A percentile compares a stretch with the other conserved stretches of the same genome.
Evolutionary conservation across 148 eudicot species (phyloP).

Genomic region (Euryodendron excelsum): DNA sequence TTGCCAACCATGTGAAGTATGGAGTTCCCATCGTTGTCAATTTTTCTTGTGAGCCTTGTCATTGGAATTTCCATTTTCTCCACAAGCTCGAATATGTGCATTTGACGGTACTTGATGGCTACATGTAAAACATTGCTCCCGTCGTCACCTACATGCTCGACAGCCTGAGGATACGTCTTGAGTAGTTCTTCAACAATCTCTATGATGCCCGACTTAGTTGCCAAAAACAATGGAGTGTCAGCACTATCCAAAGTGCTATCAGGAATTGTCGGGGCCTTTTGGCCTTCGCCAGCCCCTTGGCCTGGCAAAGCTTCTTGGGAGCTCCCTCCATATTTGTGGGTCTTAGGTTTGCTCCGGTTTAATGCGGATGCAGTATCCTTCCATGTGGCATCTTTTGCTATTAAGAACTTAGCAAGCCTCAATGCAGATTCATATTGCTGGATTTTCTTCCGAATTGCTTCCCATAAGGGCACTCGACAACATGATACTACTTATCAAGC

Average conservation of each 20-base stretch:
- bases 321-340: neutral
- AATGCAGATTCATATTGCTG: neutral
- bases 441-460: neutral
- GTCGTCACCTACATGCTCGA: neutral
- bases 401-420: neutral
- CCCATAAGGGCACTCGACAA: neutral
- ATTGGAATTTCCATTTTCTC: neutral
- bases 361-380: neutral
- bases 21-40: neutral
- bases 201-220: neutral
- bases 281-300: neutral
- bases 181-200: conserved; percentile 5
- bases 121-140: conserved; percentile 5
- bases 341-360: neutral
- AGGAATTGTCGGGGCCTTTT: neutral
- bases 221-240: neutral
- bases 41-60: neutral
- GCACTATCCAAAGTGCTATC: neutral
- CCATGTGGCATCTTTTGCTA: neutral
- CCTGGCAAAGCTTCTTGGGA: neutral
- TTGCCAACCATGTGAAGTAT: neutral
- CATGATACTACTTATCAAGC: neutral
- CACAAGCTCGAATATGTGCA: neutral
- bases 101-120: conserved; percentile 7
- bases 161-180: neutral